Evolutionary conservation across 2,329 filamentous ascomycete genomes (phyloP), one percentile per base, ranked within the genome.

Genomic region (Pestalotiopsis sp.): DNA sequence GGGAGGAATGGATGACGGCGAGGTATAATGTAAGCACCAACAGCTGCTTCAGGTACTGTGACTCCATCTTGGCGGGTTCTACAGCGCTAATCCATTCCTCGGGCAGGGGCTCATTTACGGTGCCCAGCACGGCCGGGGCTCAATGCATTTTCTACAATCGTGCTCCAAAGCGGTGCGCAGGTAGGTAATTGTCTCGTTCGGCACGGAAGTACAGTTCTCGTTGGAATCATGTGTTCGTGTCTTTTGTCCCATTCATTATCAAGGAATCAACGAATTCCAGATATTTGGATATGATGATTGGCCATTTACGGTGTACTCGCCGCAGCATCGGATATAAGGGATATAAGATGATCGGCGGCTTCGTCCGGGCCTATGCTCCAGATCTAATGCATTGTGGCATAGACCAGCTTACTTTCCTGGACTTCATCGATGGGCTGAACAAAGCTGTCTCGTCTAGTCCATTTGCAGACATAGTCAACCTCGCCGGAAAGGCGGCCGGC

Each of bases 331-430:
- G 40, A 6, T 6, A 13, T 6, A 14, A 44, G 11, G 40, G 40
- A 44, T 17, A 5, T 44, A 17, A 6, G 17, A 44, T 17, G 40
- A 44, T 44, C 17, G 40, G 40, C 40, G 74, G 74, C 9, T 75
- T 75, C 65, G 68, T 75, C 39, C 68, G 71, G 35, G 74, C 74
- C 1, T 75, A 75, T 48, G 71, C 72, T 17, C 74, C 74, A 1
- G 71, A 71, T 48, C 61, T 75, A 3, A 64, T 67, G 55, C 35
- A 59, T 5, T 72, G 68, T 55, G 73, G 71, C 35, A 73, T 75
- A n/a, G 73, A 74, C 60, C 65, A 72, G 57, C 20, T 35, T 0
- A 73, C 68, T 1, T 75, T 74, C 35, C 68, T 75, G 67, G 65
- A 59, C 4, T 74, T 75, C 52, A 66, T 75, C 10, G 71, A 75